Evolutionary conservation across 2,329 filamentous ascomycete genomes (phyloP), one percentile per base, ranked within the genome.

Genomic region (Xylariaceae sp.): DNA sequence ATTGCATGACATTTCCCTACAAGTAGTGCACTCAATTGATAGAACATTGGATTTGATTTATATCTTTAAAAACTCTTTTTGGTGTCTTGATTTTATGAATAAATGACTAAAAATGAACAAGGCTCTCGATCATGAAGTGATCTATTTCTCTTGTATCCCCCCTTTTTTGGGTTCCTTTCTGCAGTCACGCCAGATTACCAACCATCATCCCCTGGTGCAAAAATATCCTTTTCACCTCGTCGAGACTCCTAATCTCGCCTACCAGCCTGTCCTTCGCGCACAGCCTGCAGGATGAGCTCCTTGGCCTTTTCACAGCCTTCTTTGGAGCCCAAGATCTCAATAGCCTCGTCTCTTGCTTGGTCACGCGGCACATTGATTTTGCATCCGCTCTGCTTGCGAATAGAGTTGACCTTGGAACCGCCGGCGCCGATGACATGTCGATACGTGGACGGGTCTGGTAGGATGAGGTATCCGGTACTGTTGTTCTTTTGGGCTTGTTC

Each of bases 281-380:
- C 89, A 61, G 92, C 90, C 57, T 91, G 87, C 59, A 99, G 77
- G 59, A 99, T 97, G 71, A 96, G 81, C 57, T 96, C 87, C 77
- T 89, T 92, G 48, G 95, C 95, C 73, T 89, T 83, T 75, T 97
- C 91, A 40, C 96, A 86, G 12, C 90, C 91, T 16, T 91, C 89
- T 69, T 84, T 84, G 52, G 82, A 84, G 40, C 95, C 95, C 37
- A 89, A 81, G 67, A 99, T 89, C 78, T 96, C 91, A 71, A 99
- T 97, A 3, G 93, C 91, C 74, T 97, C 93, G 47, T 83, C 81
- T 61, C 77, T 79, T 44, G 78, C 79, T 74, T 96, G 89, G 68
- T 91, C 88, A 64, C 90, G 87, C 20, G 95, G 95, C 41, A 99
- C 93, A 63, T 93, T 92, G 71, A 99, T 96, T 77, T 89, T 92